phyloP scores from a whole-genome alignment of 176 grass and related monocot genomes.

The Alloteropsis semialata region DNA sequence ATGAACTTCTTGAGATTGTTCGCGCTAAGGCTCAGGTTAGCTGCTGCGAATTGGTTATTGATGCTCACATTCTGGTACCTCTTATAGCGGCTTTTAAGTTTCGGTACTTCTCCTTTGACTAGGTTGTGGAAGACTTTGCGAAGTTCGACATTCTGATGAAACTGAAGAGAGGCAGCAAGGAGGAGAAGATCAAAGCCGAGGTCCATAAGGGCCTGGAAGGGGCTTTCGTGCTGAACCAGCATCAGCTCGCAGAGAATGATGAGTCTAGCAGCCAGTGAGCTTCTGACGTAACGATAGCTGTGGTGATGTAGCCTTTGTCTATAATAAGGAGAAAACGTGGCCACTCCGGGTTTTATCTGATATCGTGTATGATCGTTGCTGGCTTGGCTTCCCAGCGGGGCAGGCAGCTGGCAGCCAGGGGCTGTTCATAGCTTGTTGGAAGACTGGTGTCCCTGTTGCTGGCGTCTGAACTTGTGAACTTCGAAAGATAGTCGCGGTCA shows the following conservation, averaged over 20 bases:
- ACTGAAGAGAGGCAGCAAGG: conserved; percentile 84
- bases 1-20: conserved; percentile 78
- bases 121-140: conserved; percentile 65
- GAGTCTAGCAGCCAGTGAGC: conserved; percentile 49
- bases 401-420: not conserved
- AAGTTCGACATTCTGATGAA: conserved; percentile 87
- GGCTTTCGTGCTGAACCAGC: conserved; percentile 68
- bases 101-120: not conserved
- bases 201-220: conserved; percentile 91
- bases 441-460: not conserved
- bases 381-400: not conserved
- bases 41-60: not conserved
- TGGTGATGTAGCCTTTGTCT: conserved; percentile 1
- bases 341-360: not conserved
- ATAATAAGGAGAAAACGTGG: conserved; percentile 26
- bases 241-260: conserved; percentile 52
- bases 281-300: not conserved
- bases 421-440: not conserved
- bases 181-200: conserved; percentile 83
- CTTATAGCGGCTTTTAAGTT: no score
- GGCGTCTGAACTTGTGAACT: not conserved
- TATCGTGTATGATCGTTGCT: not conserved
- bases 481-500: not conserved
- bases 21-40: conserved; percentile 66
- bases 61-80: not conserved